Evolutionary conservation across 805 yeast genomes (phyloP).

Genomic region (Metschnikowia lochheadii): DNA sequence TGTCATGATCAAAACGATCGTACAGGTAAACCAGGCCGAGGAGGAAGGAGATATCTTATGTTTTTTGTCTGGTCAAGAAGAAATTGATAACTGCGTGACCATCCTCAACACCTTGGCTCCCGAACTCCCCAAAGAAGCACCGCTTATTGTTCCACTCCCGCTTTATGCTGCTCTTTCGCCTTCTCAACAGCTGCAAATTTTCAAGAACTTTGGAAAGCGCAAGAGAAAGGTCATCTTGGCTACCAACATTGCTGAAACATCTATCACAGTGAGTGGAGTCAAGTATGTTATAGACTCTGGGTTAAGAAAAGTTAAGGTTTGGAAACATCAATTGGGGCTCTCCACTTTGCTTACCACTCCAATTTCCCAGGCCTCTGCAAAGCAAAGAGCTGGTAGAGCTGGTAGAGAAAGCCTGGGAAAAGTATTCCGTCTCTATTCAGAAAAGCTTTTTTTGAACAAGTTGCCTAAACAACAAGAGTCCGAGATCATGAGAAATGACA

Average conservation of each 20-base stretch:
- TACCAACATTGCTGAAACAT: constrained; percentile 97
- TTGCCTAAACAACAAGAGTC: constrained; percentile 84
- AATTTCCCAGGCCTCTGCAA: constrained; percentile 88
- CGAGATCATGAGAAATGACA: constrained; percentile 83
- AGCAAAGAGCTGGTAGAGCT: constrained; percentile 98
- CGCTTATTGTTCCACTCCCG: constrained; percentile 72
- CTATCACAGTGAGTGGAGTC: constrained; percentile 93
- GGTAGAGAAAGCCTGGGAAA: constrained; percentile 94
- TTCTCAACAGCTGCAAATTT: constrained; percentile 74
- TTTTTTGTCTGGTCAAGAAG: constrained; percentile 95
- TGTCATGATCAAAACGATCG: constrained; percentile 63
- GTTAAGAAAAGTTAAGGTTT: constrained; percentile 84
- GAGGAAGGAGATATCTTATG: constrained; percentile 88
- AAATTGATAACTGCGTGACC: constrained; percentile 79
- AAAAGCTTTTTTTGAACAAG: constrained; percentile 52
- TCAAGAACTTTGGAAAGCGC: constrained; percentile 56
- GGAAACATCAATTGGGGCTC: constrained; percentile 89
- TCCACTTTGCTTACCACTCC: constrained; percentile 93
- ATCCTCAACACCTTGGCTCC: constrained; percentile 59
- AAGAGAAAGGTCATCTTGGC: constrained; percentile 84
- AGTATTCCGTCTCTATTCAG: constrained; percentile 79
- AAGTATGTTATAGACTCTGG: constrained; percentile 93
- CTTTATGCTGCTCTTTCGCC: constrained; percentile 94
- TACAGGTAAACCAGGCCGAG: constrained; percentile 77
- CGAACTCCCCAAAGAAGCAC: constrained; percentile 68